These are phyloP conservation scores for Centrapalus pauciflorus DNA, from an alignment of 129 eudicot species.

Conservation along the genomic window DNA sequence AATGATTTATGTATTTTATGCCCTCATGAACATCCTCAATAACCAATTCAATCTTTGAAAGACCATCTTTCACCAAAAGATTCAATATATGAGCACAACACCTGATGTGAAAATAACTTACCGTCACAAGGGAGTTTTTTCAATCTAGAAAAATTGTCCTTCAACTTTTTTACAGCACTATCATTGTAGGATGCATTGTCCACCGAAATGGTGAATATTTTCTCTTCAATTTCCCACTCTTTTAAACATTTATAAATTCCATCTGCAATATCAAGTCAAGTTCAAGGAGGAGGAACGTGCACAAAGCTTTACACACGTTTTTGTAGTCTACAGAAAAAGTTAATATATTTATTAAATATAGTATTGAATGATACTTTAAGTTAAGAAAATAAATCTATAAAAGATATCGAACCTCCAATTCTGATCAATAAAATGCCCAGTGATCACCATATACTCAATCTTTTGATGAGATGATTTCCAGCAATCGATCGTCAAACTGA, in stretches of 20 bases:
- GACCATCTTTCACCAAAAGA: too few species aligned
- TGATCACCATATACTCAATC: constrained; percentile 16
- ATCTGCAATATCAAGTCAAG: background rate
- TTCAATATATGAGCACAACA: background rate
- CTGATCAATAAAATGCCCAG: too few species aligned
- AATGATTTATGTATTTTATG: background rate
- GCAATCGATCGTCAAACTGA: constrained; percentile 5
- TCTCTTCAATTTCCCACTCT: constrained; percentile 8
- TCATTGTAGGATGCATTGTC: constrained; percentile 3
- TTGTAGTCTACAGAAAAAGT: too few species aligned
- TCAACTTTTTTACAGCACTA: background rate
- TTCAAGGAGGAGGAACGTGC: constrained; percentile 2
- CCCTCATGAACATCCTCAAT: background rate
- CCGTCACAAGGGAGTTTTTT: background rate
- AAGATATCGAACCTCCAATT: too few species aligned
- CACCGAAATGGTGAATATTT: background rate
- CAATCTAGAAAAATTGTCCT: background rate
- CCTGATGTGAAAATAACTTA: background rate
- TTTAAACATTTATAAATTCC: background rate
- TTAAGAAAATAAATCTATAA: too few species aligned
- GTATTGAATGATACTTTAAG: too few species aligned
- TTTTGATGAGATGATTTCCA: constrained; percentile 11
- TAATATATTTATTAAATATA: too few species aligned
- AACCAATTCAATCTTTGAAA: too few species aligned
- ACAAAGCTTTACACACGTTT: background rate